phyloP scores from a whole-genome alignment of 257 asterid species.

The Solanum tarijense region DNA sequence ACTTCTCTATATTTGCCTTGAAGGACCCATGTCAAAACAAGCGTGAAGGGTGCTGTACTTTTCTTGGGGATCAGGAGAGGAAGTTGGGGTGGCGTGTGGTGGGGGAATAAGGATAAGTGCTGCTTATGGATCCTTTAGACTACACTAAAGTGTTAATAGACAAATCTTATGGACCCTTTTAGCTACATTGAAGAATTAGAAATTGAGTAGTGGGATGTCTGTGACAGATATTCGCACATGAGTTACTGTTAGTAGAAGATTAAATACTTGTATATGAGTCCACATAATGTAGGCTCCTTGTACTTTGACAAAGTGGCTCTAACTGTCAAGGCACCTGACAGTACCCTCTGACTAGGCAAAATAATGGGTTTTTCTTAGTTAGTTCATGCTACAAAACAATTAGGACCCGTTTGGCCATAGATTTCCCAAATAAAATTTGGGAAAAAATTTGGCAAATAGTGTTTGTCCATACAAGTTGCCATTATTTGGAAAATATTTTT shows the following conservation, averaged over 20 bases:
- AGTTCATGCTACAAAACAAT: background rate
- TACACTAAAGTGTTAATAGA: background rate
- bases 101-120: background rate
- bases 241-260: background rate
- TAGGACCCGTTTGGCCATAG: no score
- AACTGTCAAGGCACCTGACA: background rate
- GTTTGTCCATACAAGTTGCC: no score
- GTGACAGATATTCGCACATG: background rate
- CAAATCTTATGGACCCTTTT: background rate
- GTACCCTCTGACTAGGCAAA: background rate
- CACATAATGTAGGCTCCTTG: background rate
- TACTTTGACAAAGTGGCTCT: background rate
- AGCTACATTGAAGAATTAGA: background rate
- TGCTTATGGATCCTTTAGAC: background rate
- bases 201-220: background rate
- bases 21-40: background rate
- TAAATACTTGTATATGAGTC: background rate
- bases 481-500: no score
- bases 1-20: background rate
- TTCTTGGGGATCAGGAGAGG: background rate
- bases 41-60: background rate
- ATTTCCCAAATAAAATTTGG: no score
- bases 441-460: no score
- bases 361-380: background rate
- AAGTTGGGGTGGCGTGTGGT: background rate